Base-by-base conservation (phyloP, 1,284 basidiomycete genomes). In the Malassezia arunalokei region DNA sequence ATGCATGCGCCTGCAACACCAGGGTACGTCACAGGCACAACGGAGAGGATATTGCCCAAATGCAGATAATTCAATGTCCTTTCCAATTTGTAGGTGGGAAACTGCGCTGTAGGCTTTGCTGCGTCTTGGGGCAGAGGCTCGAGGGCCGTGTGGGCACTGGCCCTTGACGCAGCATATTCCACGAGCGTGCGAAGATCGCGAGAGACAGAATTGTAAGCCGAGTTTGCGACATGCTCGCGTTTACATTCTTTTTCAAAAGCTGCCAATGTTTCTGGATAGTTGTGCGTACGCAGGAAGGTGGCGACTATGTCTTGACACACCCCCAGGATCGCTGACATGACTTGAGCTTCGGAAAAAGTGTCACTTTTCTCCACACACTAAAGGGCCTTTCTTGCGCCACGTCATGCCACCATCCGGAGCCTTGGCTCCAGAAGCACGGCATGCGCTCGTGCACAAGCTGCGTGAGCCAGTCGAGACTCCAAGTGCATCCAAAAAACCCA, bases 41-140 rank as follows among this genome's bases (percentile, higher is more conserved):
- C 51, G 24, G 64, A 64, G 38, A 71, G 59, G 42, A 70, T 64
- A 55, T 71, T 71, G 42, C 58, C 47, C 1, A 58, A 54, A 32
- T 71, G 68, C 11, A 71, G 17, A 1, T 63, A 56, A 8, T 52
- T 6, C 24, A 62, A 49, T 0, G 66, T 65, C 9, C 49, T 30
- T 2, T 15, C 24, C 6, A 70, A 53, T 1, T 35, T 24, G 49
- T 51, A 54, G 57, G 3, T 51, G 48, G 4, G 57, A 49, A 8
- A 47, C 2, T 24, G 20, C 4, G 20, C 20, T 24, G 20, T 24
- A 24, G 20, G 20, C 20, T 4, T 24, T 56, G 3, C 54, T 0
- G 1, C 57, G 54, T 9, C 57, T 58, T 0, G 46, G 43, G 12
- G 65, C 51, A 35, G 33, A 32, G 24, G 29, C 17, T 15, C 14